phyloP scores from a whole-genome alignment of 371 early-diverging fungal species.

The Saksenaea vasiformis region DNA sequence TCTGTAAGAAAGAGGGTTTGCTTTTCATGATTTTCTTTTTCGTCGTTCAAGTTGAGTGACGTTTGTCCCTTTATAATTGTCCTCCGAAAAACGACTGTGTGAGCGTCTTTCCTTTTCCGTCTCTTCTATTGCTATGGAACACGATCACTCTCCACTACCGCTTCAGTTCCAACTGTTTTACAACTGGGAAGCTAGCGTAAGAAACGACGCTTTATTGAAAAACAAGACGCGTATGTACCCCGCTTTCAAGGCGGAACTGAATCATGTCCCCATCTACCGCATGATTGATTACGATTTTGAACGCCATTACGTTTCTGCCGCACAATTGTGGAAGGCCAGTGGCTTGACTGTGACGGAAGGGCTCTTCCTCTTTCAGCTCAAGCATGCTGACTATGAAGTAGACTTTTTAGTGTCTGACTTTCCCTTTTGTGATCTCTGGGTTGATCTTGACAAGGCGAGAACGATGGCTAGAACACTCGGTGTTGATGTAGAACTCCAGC shows the following conservation, averaged over 20 bases:
- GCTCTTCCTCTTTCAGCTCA: constrained; percentile 40
- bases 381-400: constrained; percentile 32
- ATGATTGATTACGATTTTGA: constrained; percentile 39
- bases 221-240: constrained; percentile 38
- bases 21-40: background rate
- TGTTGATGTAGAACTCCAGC: constrained; percentile 24
- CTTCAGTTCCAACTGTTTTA: constrained; percentile 40
- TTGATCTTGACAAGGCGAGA: constrained; percentile 29
- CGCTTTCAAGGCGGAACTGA: constrained; percentile 32
- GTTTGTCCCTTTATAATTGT: background rate
- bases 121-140: background rate
- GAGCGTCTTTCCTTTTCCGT: background rate
- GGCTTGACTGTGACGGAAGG: constrained; percentile 48
- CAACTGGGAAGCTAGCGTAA: constrained; percentile 28
- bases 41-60: background rate
- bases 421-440: constrained; percentile 51
- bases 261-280: constrained; percentile 36
- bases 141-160: background rate
- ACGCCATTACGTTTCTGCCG: constrained; percentile 39
- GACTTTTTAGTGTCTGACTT: constrained; percentile 42
- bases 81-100: background rate
- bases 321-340: constrained; percentile 43
- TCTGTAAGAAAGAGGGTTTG: background rate
- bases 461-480: constrained; percentile 36
- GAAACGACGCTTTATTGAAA: constrained; percentile 17